Evolutionary conservation across 139 green algal species (phyloP), one percentile per base, ranked within the genome.

Genomic region (Coelastrella sp.): DNA sequence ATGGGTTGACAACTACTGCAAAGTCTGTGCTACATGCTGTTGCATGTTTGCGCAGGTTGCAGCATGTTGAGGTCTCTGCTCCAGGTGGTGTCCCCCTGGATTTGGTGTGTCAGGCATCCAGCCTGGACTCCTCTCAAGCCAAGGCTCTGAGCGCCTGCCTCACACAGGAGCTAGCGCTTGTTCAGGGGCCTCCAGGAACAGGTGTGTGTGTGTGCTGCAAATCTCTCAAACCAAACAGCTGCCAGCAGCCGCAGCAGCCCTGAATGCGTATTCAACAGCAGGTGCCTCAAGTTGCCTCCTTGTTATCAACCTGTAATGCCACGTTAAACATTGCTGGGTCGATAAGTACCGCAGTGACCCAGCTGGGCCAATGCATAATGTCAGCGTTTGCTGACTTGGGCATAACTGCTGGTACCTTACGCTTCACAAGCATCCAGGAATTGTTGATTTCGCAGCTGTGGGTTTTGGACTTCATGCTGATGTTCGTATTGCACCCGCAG

Each of bases 121-220:
- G 23, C 54, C 68, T 96, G 47, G 94, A 94, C 83, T 73, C 19
- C 14, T 54, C 89, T 1, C 95, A 97, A 87, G 90, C 87, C 11
- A 19, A 73, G 19, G 95, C 95, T 8, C 89, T 97, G 57, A 68
- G 61, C 74, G 91, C 87, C 13, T 88, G 81, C 13, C 89, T 97
- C 20, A 92, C 73, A 5, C 83, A 92, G 61, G 92, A 97, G 93
- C 68, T 97, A 84, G 93, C 91, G 7, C 89, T 98, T 19, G 93
- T 98, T 3, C 96, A 98, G 81, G 96, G 96, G 0, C 96, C 96
- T 7, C 96, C 96, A 64, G 95, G 95, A 23, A 96, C 94, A 76
- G 95, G 95, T 92, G 60, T 47, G 23, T 57, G 8, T 13, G 14
- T 76, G 68, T 22, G 8, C 7, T 76, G 68, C 3, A 3, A 22